phyloP scores from a whole-genome alignment of 768 basidiomycete genomes.

The Lentinula raphanica region DNA sequence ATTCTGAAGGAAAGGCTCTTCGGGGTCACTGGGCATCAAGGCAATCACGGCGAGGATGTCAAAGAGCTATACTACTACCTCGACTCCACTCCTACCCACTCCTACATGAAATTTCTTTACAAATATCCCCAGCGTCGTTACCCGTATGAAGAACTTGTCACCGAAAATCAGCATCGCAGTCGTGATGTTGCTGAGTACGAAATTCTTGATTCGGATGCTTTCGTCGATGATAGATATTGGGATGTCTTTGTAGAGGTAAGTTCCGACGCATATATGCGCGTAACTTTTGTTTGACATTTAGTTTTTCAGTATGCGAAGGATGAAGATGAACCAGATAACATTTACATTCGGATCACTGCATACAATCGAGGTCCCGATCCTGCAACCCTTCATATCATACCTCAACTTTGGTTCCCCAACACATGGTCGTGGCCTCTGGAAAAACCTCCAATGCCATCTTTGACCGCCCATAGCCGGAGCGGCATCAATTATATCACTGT shows the following conservation, averaged over 20 bases:
- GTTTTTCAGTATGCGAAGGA: conserved; percentile 87
- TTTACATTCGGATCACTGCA: conserved; percentile 90
- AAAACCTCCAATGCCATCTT: conserved; percentile 58
- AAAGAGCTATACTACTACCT: conserved; percentile 99
- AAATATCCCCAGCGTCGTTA: conserved; percentile 93
- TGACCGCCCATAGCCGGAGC: conserved; percentile 48
- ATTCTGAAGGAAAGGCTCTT: conserved; percentile 97
- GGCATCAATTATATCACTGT: conserved; percentile 62
- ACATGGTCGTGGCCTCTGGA: conserved; percentile 92
- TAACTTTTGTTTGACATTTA: neutral
- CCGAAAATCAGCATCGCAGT: conserved; percentile 75
- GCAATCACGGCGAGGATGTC: conserved; percentile 99
- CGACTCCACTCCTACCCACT: conserved; percentile 97
- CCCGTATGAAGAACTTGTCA: conserved; percentile 91
- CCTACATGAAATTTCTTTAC: conserved; percentile 99
- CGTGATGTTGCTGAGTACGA: conserved; percentile 91
- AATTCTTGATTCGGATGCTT: conserved; percentile 85
- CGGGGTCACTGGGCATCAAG: conserved; percentile 94
- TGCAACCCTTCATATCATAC: conserved; percentile 89
- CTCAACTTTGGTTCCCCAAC: conserved; percentile 96
- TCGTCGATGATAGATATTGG: conserved; percentile 95
- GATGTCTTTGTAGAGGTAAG: conserved; percentile 95
- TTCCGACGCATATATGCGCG: conserved; percentile 5
- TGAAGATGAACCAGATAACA: conserved; percentile 79
- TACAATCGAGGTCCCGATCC: conserved; percentile 97